phyloP scores from a whole-genome alignment of 192 early-diverging fungal species.

The Dissophora globulifera region DNA sequence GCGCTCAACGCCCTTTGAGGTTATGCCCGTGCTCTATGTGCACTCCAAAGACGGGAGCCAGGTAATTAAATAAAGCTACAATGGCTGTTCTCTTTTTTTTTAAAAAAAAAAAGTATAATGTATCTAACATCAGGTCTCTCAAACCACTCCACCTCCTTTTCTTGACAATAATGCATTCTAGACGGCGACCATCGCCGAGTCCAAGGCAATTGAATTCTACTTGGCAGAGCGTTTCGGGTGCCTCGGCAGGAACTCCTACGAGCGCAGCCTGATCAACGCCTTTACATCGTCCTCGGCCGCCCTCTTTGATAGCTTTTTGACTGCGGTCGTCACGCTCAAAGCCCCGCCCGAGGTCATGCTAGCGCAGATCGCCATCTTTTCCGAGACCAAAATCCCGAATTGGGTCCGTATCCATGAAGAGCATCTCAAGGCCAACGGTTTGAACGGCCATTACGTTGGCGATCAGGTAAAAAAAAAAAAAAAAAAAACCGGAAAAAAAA shows the following conservation, averaged over 20 bases:
- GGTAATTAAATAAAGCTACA: slow-evolving; percentile 1
- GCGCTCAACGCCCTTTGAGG: slow-evolving; percentile 32
- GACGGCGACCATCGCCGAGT: slow-evolving; percentile 29
- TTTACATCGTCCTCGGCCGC: slow-evolving; percentile 17
- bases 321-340: not conserved
- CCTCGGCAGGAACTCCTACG: slow-evolving; percentile 34
- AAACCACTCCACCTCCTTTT: not conserved
- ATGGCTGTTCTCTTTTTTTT: not conserved
- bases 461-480: not conserved
- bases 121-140: not conserved
- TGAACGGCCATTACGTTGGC: slow-evolving; percentile 41
- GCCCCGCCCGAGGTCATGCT: slow-evolving; percentile 15
- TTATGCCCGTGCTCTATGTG: slow-evolving; percentile 43
- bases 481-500: too few species aligned
- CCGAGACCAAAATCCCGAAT: slow-evolving; percentile 15
- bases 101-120: not conserved
- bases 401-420: slow-evolving; percentile 41
- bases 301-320: slow-evolving; percentile 16
- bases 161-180: not conserved
- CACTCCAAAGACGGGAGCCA: slow-evolving; percentile 35
- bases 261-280: slow-evolving; percentile 5
- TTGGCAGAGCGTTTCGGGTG: slow-evolving; percentile 9
- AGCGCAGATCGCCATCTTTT: not conserved
- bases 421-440: slow-evolving; percentile 36
- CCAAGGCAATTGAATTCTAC: slow-evolving; percentile 26